Evolutionary conservation across 75 land plant genomes (phyloP).

Genomic region (Cunninghamia lanceolata): DNA sequence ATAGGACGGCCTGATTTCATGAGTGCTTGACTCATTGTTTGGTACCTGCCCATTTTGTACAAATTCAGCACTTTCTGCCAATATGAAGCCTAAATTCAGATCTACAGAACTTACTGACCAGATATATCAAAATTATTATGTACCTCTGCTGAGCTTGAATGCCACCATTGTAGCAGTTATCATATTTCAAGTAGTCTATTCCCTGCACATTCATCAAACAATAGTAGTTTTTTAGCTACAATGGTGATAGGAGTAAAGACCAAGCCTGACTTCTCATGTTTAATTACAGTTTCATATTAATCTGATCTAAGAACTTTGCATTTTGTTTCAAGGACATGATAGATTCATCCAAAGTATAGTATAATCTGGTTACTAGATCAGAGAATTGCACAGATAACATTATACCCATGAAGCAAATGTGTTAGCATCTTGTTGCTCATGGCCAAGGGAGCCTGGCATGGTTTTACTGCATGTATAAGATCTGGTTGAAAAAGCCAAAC

Average conservation of each 20-base stretch:
- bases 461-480: slow-evolving; percentile 23
- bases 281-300: too few species aligned
- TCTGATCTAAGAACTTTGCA: background rate
- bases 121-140: background rate
- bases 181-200: slow-evolving; percentile 47
- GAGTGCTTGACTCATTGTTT: slow-evolving; percentile 42
- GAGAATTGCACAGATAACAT: background rate
- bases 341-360: background rate
- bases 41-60: slow-evolving; percentile 26
- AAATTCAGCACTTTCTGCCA: background rate
- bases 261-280: background rate
- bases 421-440: slow-evolving; percentile 53
- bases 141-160: slow-evolving; percentile 22
- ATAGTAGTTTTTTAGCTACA: background rate
- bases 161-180: slow-evolving; percentile 30
- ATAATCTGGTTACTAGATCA: background rate
- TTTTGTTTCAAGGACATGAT: too few species aligned
- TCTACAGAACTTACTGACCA: background rate
- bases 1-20: slow-evolving; percentile 38
- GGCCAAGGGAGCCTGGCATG: slow-evolving; percentile 66
- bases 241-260: background rate
- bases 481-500: slow-evolving; percentile 8
- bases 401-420: slow-evolving; percentile 67
- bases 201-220: slow-evolving; percentile 23
- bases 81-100: background rate